Evolutionary conservation across 768 basidiomycete species (phyloP), one percentile per base, ranked within the genome.

Genomic region (Collybiopsis luxurians): DNA sequence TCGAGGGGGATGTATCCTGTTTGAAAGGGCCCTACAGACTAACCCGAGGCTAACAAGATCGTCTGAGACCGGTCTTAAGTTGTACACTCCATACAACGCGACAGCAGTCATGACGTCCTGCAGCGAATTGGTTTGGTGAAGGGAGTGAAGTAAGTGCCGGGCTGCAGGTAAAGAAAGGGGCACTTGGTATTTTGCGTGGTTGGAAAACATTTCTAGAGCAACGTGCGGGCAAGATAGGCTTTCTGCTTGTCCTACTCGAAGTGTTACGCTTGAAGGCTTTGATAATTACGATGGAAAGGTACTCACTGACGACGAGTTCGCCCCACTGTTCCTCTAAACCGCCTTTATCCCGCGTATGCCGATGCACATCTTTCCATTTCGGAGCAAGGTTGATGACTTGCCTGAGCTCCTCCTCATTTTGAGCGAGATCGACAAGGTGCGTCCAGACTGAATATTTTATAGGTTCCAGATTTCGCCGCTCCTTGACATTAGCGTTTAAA

Each of bases 161-260:
- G 76, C 79, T 2, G 72, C 77, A 4, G 66, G 47, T 11, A 70
- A 56, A 2, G 74, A 73, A 7, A 81, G 66, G 43, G 72, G 67
- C 30, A 81, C 60, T 50, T 74, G 73, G 59, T 81, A 79, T 49
- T 78, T 77, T 13, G 76, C 66, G 47, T 76, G 79, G 58, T 81
- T 69, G 36, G 70, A 68, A 58, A 80, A 75, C 24, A 79, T 73
- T 17, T 71, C 65, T 15, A 81, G 63, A 13, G 77, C 79, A 42
- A 80, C 72, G 21, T 67, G 53, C 7, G 79, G 73, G 51, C 77
- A 76, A 21, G 64, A 62, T 5, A 80, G 71, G 52, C 76, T 73
- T 47, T 68, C 65, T 40, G 77, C 79, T 6, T 79, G 80, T 19
- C 73, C 79, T 81, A 48, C 17, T 42, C 21, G n/a, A 15, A 30